Evolutionary conservation across 192 early-diverging fungal genomes (phyloP), one percentile per base, ranked within the genome.

Genomic region (Coemansia erecta): DNA sequence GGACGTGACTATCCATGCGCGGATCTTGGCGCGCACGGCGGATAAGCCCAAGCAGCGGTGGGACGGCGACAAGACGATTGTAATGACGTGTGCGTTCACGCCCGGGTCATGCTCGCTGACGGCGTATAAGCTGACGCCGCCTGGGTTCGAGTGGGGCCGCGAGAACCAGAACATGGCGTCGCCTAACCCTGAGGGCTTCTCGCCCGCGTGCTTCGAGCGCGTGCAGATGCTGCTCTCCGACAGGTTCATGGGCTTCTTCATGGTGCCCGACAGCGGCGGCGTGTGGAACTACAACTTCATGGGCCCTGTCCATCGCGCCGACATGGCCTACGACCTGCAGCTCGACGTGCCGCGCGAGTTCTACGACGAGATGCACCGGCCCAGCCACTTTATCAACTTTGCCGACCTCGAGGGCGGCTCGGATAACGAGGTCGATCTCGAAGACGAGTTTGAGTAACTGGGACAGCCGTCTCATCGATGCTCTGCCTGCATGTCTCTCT

Each of bases 201-300:
- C 89, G 33, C 88, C 92, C 11, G 85, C 86, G 4, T 90, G 91
- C 73, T 94, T 92, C 61, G 95, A 99, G 78, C 93, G 92, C 75
- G 95, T 98, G 44, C 97, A 99, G 80, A 96, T 99, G 86, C 77
- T 98, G 31, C 69, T 99, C 39, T 92, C 91, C 14, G 95, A 99
- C 75, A 83, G 93, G 28, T 98, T 95, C 87, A 88, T 97, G 58
- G 97, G 97, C 35, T 94, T 89, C 86, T 99, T 99, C 56, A 94
- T 99, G 94, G 95, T 98, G 2, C 97, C 97, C 0, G 86, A 89
- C 53, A 88, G 88, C 40, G 90, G 93, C 40, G 92, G 90, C 35
- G 78, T 97, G 53, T 99, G 97, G 97, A 99, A 99, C 77, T 98
- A 97, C 77, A 94, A 94, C 78, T 97, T 99, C 73, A 96, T 97